Percentiles rank a stretch among this genome's conserved stretches.
phyloP scores from a whole-genome alignment of 78 protist species.

The Chrysochromulina tobinii region DNA sequence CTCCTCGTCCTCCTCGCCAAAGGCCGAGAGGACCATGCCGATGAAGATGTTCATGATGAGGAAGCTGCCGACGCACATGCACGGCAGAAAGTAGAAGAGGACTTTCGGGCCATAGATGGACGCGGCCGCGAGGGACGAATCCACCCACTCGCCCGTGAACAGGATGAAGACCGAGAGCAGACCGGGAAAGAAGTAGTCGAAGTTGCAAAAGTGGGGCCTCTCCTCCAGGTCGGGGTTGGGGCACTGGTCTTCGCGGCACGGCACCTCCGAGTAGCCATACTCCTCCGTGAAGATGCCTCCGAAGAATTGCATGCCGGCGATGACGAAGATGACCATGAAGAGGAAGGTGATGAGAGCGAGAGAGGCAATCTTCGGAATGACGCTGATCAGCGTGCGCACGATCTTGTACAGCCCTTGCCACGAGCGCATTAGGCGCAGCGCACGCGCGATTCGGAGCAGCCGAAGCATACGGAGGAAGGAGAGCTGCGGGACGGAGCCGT shows the following conservation, averaged over 20 bases:
- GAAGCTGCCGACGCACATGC: no score
- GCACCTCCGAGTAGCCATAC: neutral
- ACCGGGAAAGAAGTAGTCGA: constrained; percentile 1
- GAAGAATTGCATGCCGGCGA: constrained; percentile 45
- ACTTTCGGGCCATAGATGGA: no score
- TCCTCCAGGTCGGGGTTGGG: no score
- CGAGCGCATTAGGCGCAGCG: neutral
- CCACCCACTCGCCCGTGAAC: constrained; percentile 11
- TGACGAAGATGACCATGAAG: neutral
- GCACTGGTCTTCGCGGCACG: neutral
- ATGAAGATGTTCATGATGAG: no score
- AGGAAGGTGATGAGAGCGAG: neutral
- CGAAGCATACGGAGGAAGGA: neutral
- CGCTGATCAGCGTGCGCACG: neutral
- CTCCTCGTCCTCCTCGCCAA: no score
- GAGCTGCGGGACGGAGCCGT: neutral
- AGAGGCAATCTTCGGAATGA: neutral
- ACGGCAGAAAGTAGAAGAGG: no score
- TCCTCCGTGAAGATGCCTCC: neutral
- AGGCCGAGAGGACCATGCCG: no score
- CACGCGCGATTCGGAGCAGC: constrained; percentile 10
- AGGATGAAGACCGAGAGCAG: constrained; percentile 11
- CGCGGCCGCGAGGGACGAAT: no score
- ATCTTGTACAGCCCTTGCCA: neutral
- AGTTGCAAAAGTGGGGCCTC: neutral